Conservation (phyloP, 129 eudicot species). For the Cynara cardunculus region DNA sequence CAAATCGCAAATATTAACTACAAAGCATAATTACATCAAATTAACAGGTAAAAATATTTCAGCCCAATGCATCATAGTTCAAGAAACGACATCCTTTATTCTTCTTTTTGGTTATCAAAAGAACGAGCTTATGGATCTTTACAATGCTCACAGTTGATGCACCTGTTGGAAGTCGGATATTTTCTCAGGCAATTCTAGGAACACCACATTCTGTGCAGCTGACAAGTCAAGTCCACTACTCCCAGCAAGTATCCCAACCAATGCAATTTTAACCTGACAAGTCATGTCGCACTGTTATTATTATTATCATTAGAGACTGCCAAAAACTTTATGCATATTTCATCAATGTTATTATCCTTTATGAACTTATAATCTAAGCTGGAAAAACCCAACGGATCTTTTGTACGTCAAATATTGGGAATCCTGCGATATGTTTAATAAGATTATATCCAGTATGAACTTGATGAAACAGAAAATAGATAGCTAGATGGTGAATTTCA, state of each 20-base stretch:
- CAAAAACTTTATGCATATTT: not conserved
- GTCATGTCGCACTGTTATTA: not conserved
- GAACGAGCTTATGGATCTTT: not conserved
- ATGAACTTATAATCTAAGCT: not conserved
- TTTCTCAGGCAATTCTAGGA: slow-evolving; percentile 80
- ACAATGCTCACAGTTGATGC: not conserved
- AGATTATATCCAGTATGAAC: not conserved
- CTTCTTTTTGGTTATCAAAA: slow-evolving; percentile 10
- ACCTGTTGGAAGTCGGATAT: slow-evolving; percentile 82
- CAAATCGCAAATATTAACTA: not conserved
- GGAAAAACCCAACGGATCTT: not conserved
- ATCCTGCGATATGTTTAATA: not conserved
- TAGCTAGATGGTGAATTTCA: not conserved
- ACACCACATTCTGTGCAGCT: slow-evolving; percentile 82
- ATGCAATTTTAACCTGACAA: slow-evolving; percentile 78
- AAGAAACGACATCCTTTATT: slow-evolving; percentile 7
- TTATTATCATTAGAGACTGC: not conserved
- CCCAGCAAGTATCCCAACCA: slow-evolving; percentile 89
- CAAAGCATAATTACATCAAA: not conserved
- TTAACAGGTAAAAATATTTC: not conserved
- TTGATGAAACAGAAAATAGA: not conserved
- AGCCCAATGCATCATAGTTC: slow-evolving; percentile 1
- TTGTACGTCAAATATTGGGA: not conserved
- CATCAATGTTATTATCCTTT: not conserved
- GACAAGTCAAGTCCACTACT: slow-evolving; percentile 80